phyloP scores from a whole-genome alignment of 441 rosid species.

The Gossypium davidsonii region DNA sequence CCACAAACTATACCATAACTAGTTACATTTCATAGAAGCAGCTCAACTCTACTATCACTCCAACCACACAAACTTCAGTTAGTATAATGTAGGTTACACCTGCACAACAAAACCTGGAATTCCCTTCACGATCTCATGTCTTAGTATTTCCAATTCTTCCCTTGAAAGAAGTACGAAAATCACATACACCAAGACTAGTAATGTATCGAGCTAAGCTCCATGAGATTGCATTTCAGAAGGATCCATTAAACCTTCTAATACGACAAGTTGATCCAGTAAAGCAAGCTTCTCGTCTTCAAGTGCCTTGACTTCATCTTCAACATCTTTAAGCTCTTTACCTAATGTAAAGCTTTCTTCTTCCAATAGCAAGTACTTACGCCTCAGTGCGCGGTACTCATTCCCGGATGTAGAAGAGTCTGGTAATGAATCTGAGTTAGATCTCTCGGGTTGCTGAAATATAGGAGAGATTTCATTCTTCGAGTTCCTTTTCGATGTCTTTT shows the following conservation, averaged over 20 bases:
- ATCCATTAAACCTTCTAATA: slow-evolving; percentile 82
- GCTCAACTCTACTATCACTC: background rate
- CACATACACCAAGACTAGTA: background rate
- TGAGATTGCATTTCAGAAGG: slow-evolving; percentile 29
- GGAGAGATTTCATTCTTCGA: slow-evolving; percentile 39
- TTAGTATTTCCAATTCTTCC: background rate
- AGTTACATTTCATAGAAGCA: background rate
- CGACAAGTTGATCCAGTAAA: slow-evolving; percentile 82
- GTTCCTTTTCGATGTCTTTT: slow-evolving; percentile 41
- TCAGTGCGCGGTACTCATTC: slow-evolving; percentile 60
- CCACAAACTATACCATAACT: background rate
- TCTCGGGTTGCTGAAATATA: slow-evolving; percentile 46
- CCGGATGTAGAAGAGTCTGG: slow-evolving; percentile 55
- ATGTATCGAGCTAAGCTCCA: slow-evolving; percentile 3
- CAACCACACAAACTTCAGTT: background rate
- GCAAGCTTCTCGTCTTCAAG: slow-evolving; percentile 74
- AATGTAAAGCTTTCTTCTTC: slow-evolving; percentile 72
- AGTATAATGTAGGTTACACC: background rate
- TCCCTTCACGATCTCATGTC: background rate
- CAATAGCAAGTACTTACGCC: slow-evolving; percentile 61
- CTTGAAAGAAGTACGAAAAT: no score
- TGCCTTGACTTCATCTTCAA: slow-evolving; percentile 56
- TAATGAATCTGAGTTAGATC: slow-evolving; percentile 64
- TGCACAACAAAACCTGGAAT: background rate
- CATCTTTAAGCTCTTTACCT: slow-evolving; percentile 57